Percentiles rank a stretch among this genome's conserved stretches.
Conservation (phyloP, 306 rosid genomes). For the Vicia sativa region DNA sequence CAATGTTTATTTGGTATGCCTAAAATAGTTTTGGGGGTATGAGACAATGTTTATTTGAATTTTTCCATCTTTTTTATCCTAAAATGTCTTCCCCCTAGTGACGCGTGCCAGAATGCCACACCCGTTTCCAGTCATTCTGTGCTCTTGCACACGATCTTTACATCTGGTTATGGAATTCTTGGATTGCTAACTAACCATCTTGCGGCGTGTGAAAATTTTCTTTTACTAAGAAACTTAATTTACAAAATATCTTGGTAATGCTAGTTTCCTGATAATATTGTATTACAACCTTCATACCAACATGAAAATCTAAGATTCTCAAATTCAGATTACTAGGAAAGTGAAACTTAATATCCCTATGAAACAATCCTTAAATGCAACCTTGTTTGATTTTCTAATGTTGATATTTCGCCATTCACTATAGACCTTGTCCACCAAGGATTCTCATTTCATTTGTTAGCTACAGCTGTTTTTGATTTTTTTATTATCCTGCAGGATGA, state of each 20-base stretch:
- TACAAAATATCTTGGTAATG: too few species aligned
- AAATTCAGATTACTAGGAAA: background rate
- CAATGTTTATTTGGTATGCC: background rate
- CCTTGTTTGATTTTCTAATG: background rate
- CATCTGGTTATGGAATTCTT: too few species aligned
- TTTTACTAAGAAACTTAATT: too few species aligned
- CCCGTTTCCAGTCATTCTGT: too few species aligned
- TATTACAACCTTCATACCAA: background rate
- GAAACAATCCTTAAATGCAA: background rate
- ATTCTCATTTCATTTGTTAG: slow-evolving; percentile 20
- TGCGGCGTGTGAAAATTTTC: too few species aligned
- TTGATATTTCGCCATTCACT: slow-evolving; percentile 20
- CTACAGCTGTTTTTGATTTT: slow-evolving; percentile 16
- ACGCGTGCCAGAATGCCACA: background rate
- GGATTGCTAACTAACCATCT: too few species aligned
- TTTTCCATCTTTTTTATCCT: background rate
- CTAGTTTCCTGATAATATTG: background rate
- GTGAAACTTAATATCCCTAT: background rate
- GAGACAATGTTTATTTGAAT: background rate
- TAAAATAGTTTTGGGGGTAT: background rate
- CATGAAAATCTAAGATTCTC: background rate
- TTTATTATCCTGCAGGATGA: slow-evolving; percentile 67
- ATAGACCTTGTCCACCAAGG: background rate
- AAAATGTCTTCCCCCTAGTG: background rate
- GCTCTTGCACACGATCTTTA: too few species aligned